phyloP scores from a whole-genome alignment of 2,329 filamentous ascomycete species.

The Coniosporium tulheliwenetii region DNA sequence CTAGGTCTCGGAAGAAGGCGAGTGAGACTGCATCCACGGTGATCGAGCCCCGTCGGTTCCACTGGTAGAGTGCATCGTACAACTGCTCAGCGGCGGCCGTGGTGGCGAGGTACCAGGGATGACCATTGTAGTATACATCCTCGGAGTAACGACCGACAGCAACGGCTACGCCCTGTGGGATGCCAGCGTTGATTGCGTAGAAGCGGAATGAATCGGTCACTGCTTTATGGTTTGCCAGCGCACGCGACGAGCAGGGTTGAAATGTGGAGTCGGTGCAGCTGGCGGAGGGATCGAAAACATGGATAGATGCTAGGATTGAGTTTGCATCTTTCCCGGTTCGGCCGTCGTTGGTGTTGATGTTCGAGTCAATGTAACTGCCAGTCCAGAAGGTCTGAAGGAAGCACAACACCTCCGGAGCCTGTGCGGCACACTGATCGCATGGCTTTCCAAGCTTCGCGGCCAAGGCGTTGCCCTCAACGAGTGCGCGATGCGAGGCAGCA shows the following conservation, averaged over 20 bases:
- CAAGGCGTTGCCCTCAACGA: constrained; percentile 12
- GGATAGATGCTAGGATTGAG: constrained; percentile 39
- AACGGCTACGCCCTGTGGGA: background rate
- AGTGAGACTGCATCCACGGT: constrained; percentile 12
- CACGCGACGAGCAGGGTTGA: constrained; percentile 50
- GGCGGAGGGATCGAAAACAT: constrained; percentile 50
- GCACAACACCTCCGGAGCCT: constrained; percentile 57
- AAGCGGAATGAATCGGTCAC: too few relatives aligned
- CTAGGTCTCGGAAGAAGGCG: constrained; percentile 18
- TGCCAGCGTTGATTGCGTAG: too few relatives aligned
- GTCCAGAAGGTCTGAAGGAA: constrained; percentile 64
- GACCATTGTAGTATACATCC: constrained; percentile 18
- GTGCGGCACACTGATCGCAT: constrained; percentile 43
- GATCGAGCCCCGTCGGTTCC: constrained; percentile 8
- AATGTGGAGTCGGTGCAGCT: constrained; percentile 57
- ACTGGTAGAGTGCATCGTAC: constrained; percentile 10
- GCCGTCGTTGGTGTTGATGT: constrained; percentile 43
- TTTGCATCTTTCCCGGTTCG: constrained; percentile 59
- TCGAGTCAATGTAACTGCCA: constrained; percentile 48
- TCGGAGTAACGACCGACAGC: constrained; percentile 15
- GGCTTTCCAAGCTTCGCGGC: constrained; percentile 8
- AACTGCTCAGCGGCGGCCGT: constrained; percentile 15
- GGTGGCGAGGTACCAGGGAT: constrained; percentile 19
- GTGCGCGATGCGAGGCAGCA: constrained; percentile 14
- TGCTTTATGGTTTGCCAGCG: too few relatives aligned